Percentiles rank a stretch among this genome's conserved stretches.
These are phyloP conservation scores for Nigrograna mackinnonii DNA, from an alignment of 2,329 filamentous ascomycete genomes.

Conservation along the genomic window DNA sequence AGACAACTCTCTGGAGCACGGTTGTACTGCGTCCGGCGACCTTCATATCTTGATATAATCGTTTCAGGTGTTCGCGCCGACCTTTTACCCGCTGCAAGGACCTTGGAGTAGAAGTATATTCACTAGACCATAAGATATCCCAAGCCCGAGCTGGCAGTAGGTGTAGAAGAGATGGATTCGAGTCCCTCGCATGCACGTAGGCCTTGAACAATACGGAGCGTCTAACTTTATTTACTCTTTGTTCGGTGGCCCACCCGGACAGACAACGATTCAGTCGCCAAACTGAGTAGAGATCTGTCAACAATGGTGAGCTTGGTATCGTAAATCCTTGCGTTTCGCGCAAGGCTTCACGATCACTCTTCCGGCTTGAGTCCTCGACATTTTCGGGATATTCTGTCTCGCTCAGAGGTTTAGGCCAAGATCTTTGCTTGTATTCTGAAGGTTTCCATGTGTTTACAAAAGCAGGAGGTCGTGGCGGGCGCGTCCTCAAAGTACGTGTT, in stretches of 20 bases:
- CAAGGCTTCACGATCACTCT: slow-evolving; percentile 11
- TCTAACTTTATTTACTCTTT: too few species aligned
- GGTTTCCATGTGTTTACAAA: slow-evolving; percentile 32
- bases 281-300: slow-evolving; percentile 2
- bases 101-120: too few species aligned
- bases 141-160: slow-evolving; percentile 31
- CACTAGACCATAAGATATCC: slow-evolving; percentile 38
- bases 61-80: slow-evolving; percentile 19
- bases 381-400: neutral
- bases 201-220: slow-evolving; percentile 24
- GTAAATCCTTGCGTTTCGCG: slow-evolving; percentile 6
- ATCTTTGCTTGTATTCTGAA: slow-evolving; percentile 12
- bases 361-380: slow-evolving; percentile 4
- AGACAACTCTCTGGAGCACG: slow-evolving; percentile 19
- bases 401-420: neutral
- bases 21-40: slow-evolving; percentile 15
- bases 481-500: slow-evolving; percentile 25
- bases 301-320: slow-evolving; percentile 1
- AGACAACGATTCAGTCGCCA: slow-evolving; percentile 19
- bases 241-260: too few species aligned
- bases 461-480: slow-evolving; percentile 22
- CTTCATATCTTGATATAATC: slow-evolving; percentile 33
- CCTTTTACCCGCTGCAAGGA: slow-evolving; percentile 21
- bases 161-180: slow-evolving; percentile 15
- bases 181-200: slow-evolving; percentile 26